A percentile compares a stretch with the other conserved stretches of the same genome.
Evolutionary conservation across 441 rosid species (phyloP).

Genomic region (Populus hybrid): DNA sequence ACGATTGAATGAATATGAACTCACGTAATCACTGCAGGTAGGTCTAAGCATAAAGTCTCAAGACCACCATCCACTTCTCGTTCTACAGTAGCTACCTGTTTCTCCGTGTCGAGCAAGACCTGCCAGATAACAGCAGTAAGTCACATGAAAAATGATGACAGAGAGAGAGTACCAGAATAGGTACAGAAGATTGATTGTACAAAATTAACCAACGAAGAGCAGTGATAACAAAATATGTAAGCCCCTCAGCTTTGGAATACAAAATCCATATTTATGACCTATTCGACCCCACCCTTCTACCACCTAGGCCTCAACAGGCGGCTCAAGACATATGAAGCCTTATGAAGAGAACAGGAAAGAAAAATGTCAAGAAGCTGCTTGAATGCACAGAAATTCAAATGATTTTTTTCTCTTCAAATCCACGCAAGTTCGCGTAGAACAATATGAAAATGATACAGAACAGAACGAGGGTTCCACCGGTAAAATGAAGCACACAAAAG

Average conservation of each 20-base stretch:
- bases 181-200: not conserved
- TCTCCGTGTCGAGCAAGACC: slow-evolving; percentile 82
- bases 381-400: not conserved
- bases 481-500: not conserved
- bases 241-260: not conserved
- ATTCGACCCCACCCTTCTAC: not conserved
- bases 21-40: slow-evolving; percentile 91
- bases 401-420: not conserved
- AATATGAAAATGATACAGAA: not conserved
- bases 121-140: slow-evolving; percentile 39
- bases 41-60: slow-evolving; percentile 67
- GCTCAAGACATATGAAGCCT: not conserved
- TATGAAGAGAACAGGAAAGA: not conserved
- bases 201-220: not conserved
- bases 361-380: not conserved
- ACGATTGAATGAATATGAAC: slow-evolving; percentile 19
- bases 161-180: not conserved
- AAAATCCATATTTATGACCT: not conserved
- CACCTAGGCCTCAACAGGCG: not conserved
- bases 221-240: not conserved
- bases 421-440: not conserved
- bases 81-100: slow-evolving; percentile 65
- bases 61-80: slow-evolving; percentile 98
- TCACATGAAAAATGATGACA: not conserved
- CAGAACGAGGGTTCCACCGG: not conserved